Percentiles rank a stretch among this genome's conserved stretches.
Conservation (phyloP, 2,329 filamentous ascomycete species). For the Alternaria postmessia region DNA sequence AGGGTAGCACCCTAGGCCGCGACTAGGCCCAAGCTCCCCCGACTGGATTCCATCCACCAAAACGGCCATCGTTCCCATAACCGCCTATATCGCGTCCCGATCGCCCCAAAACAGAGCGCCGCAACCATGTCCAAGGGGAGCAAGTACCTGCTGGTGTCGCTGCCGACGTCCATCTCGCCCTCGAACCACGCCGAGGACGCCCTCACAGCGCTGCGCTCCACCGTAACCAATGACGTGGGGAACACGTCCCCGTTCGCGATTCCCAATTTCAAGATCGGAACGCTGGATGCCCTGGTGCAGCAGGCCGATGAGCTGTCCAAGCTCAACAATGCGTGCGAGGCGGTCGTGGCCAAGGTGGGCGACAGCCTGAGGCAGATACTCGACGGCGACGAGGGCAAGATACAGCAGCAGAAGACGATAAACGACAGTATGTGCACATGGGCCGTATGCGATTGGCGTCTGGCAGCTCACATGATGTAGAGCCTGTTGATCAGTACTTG, state of each 20-base stretch:
- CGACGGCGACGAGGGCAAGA: conserved; percentile 83
- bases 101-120: conserved; percentile 20
- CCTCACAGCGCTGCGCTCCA: conserved; percentile 75
- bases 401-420: conserved; percentile 87
- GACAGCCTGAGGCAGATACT: conserved; percentile 85
- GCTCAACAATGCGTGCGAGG: conserved; percentile 80
- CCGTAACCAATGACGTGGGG: conserved; percentile 77
- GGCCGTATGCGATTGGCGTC: not conserved
- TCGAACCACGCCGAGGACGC: conserved; percentile 83
- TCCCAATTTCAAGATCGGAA: conserved; percentile 97
- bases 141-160: conserved; percentile 87
- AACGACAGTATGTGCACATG: conserved; percentile 74
- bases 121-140: conserved; percentile 54
- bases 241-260: conserved; percentile 79
- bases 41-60: conserved; percentile 28
- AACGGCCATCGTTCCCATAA: conserved; percentile 28
- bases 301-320: conserved; percentile 95
- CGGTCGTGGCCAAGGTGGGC: conserved; percentile 85
- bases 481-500: conserved; percentile 94
- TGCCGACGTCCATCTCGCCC: conserved; percentile 86
- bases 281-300: conserved; percentile 91
- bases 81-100: conserved; percentile 26
- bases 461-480: conserved; percentile 57
- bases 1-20: conserved; percentile 11
- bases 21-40: conserved; percentile 26